Percentiles rank a stretch among this genome's conserved stretches.
These are phyloP conservation scores for Penicillium sp. DNA, from an alignment of 2,329 filamentous ascomycete species.

Conservation along the genomic window DNA sequence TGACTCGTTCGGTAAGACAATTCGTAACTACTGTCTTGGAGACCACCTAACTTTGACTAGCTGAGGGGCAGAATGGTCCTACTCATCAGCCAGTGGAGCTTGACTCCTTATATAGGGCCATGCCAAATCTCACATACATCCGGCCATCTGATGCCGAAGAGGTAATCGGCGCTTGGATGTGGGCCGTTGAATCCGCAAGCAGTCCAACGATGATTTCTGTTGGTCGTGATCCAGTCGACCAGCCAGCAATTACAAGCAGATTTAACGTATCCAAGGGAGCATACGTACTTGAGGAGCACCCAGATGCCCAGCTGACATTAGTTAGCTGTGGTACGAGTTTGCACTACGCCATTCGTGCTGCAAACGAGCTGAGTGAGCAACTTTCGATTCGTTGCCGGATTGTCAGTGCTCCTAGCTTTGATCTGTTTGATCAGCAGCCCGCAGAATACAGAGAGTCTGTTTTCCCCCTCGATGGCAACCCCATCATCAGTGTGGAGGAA, in stretches of 20 bases:
- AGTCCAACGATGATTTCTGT: conserved; percentile 44
- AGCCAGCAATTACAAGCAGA: conserved; percentile 33
- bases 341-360: conserved; percentile 67
- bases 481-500: conserved; percentile 72
- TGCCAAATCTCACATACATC: conserved; percentile 54
- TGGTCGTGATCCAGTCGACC: conserved; percentile 39
- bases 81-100: conserved; percentile 54
- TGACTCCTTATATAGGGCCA: conserved; percentile 48
- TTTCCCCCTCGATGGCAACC: conserved; percentile 71
- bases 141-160: conserved; percentile 52
- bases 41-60: not conserved
- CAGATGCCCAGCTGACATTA: conserved; percentile 66
- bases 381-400: conserved; percentile 71
- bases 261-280: conserved; percentile 62
- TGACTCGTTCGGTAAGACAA: conserved; percentile 42
- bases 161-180: conserved; percentile 47
- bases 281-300: conserved; percentile 69
- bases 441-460: conserved; percentile 84
- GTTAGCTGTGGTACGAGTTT: conserved; percentile 87
- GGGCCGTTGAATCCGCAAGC: conserved; percentile 36
- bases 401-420: conserved; percentile 80
- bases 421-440: conserved; percentile 77
- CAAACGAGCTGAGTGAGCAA: conserved; percentile 65
- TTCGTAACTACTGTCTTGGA: too few relatives aligned
- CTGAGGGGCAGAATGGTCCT: conserved; percentile 52